These are phyloP conservation scores for Chaetomium fimeti DNA, from an alignment of 495 filamentous ascomycete genomes.

Conservation along the genomic window DNA sequence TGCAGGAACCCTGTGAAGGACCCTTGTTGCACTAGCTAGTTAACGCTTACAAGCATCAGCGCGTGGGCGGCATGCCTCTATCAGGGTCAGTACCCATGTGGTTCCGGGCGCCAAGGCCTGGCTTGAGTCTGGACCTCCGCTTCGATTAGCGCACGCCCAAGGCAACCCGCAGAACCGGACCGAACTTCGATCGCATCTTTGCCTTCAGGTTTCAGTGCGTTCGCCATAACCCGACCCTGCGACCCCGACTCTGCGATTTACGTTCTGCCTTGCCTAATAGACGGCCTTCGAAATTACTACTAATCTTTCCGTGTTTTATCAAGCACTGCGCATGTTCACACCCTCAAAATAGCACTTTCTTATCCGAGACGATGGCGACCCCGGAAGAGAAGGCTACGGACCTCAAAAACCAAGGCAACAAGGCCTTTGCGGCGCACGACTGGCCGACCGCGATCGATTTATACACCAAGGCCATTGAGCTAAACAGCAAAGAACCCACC, in stretches of 20 bases:
- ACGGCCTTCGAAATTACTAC: not conserved
- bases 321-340: constrained; percentile 16
- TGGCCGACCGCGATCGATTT: constrained; percentile 82
- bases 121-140: not conserved
- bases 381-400: constrained; percentile 63
- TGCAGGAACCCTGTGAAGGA: not conserved
- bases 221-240: constrained; percentile 12
- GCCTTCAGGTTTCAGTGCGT: constrained; percentile 8
- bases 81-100: constrained; percentile 8
- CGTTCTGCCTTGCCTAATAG: not conserved
- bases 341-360: constrained; percentile 21
- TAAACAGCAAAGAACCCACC: constrained; percentile 77
- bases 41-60: constrained; percentile 22
- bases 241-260: not conserved
- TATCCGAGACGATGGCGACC: constrained; percentile 33
- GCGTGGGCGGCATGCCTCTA: constrained; percentile 14
- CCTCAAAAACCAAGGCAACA: constrained; percentile 91
- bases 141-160: constrained; percentile 16
- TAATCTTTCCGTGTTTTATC: too few species aligned
- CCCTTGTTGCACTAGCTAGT: not conserved
- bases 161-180: constrained; percentile 16
- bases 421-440: constrained; percentile 82
- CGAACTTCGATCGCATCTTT: not conserved
- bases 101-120: constrained; percentile 10
- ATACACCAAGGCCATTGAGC: constrained; percentile 87